Conservation (phyloP, 192 early-diverging fungal species). For the Lobosporangium transversale region DNA sequence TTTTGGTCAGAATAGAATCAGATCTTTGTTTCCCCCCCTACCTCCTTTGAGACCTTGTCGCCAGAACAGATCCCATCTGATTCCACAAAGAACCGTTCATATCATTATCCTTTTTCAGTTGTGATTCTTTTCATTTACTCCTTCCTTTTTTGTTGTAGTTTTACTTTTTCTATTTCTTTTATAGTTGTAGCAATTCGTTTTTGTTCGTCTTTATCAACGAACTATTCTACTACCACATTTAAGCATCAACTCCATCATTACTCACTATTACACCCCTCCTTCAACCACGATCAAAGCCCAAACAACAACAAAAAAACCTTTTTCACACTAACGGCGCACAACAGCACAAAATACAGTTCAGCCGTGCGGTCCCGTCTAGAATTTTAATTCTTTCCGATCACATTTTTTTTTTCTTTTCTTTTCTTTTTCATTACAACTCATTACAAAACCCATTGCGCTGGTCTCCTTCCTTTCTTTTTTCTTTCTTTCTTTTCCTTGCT, state of each 20-base stretch:
- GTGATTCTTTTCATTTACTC: not conserved
- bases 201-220: too few species aligned
- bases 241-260: too few species aligned
- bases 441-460: too few species aligned
- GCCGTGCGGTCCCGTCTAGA: conserved; percentile 43
- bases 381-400: conserved; percentile 52
- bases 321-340: not conserved
- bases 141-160: not conserved
- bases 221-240: too few species aligned
- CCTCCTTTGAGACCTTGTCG: too few species aligned
- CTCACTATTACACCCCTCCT: too few species aligned
- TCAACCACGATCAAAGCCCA: too few species aligned
- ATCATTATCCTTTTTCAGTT: conserved; percentile 28
- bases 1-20: conserved; percentile 16
- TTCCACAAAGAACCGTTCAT: conserved; percentile 45
- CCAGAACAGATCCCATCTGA: conserved; percentile 14
- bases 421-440: not conserved
- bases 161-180: not conserved
- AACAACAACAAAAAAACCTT: not conserved
- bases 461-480: not conserved
- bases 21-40: not conserved
- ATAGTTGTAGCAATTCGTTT: not conserved
- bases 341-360: conserved; percentile 10
- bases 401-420: not conserved
- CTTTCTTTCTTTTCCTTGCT: not conserved